These are phyloP conservation scores for Peronosclerospora sorghi DNA, from an alignment of 352 stramenopile genomes.

Conservation along the genomic window DNA sequence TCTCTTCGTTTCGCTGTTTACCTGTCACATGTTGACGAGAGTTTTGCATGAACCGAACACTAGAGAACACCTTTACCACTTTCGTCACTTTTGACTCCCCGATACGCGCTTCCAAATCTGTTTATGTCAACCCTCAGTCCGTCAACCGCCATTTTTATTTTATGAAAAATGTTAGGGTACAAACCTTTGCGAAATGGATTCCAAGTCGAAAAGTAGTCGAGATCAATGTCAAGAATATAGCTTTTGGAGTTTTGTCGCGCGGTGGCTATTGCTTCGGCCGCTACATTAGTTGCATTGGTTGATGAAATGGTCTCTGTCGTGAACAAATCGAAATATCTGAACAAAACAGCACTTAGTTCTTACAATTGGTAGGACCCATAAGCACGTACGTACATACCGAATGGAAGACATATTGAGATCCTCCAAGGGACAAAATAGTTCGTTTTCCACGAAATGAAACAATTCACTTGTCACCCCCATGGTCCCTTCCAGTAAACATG, in stretches of 20 bases:
- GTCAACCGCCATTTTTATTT: background rate
- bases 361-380: background rate
- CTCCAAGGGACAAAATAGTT: constrained; percentile 30
- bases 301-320: constrained; percentile 17
- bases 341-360: background rate
- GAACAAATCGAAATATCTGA: constrained; percentile 32
- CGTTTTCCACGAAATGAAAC: constrained; percentile 68
- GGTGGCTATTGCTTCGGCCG: constrained; percentile 9
- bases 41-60: constrained; percentile 24
- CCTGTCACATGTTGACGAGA: constrained; percentile 12
- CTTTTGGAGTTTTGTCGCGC: constrained; percentile 18
- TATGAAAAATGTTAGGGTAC: background rate
- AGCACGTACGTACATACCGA: background rate
- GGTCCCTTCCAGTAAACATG: constrained; percentile 7
- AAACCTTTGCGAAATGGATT: constrained; percentile 69
- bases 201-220: constrained; percentile 87
- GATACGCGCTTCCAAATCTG: constrained; percentile 35
- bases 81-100: constrained; percentile 7
- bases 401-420: constrained; percentile 17
- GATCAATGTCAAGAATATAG: constrained; percentile 75
- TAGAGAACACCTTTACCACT: constrained; percentile 33
- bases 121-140: background rate
- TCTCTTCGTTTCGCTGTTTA: constrained; percentile 16
- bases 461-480: constrained; percentile 48
- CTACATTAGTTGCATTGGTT: constrained; percentile 1